Evolutionary conservation across 768 basidiomycete species (phyloP), one percentile per base, ranked within the genome.

Genomic region (Kwoniella sp.): DNA sequence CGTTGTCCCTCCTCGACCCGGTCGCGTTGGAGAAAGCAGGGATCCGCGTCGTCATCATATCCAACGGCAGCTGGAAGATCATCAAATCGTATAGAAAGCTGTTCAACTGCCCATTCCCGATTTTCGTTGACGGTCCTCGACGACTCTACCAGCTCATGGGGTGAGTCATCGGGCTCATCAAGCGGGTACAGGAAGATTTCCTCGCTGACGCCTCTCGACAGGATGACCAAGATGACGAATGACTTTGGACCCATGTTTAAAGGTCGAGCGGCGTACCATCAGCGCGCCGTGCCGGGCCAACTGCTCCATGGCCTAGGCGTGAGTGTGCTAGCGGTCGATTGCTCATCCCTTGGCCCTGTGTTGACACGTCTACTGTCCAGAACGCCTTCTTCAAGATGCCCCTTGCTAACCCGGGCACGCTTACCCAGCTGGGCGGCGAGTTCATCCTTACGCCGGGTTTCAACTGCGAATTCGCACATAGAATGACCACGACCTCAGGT

Each of bases 351-450:
- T n/a, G n/a, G 31, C 11, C 7, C 23, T 26, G 26, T n/a, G 20
- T 27, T 10, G 25, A 6, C 41, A 10, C 28, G 25, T 32, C 19
- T 17, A 10, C 14, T 44, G 1, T 26, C 42, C 27, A 73, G 69
- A 73, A 69, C 47, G 70, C 61, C 1, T 57, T 72, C 29, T 63
- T 70, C 60, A 52, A 56, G 32, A 50, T 75, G 60, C 71, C 73
- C 1, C 34, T 75, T 0, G 57, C 65, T 11, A 60, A 66, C 46
- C 68, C 69, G 0, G 74, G 74, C 10, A 73, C 64, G 32, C 51
- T 74, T 17, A 65, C 59, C 22, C 74, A 75, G 38, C 59, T 75
- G 10, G 74, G 74, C 12, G 70, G 74, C 22, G 74, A 75, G 44
- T 75, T 75, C 52, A 58, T 75, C 14, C 54, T 75, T 9, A 55